A percentile compares a stretch with the other conserved stretches of the same genome.
Evolutionary conservation across 495 filamentous ascomycete species (phyloP).

Genomic region (Aspergillus bertholletiae): DNA sequence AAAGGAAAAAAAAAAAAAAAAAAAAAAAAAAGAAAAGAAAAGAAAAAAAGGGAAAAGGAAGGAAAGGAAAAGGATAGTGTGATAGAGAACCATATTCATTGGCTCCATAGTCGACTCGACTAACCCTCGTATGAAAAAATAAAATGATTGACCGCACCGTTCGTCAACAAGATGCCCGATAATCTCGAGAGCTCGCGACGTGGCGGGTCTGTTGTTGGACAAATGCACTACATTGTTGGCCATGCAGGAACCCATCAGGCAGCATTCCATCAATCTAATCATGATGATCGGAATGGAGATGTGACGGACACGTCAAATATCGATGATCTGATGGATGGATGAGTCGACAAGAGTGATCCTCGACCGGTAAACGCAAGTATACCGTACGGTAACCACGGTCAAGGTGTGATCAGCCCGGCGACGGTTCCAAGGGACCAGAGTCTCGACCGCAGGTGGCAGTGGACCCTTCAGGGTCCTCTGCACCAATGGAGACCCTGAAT

Average conservation of each 20-base stretch:
- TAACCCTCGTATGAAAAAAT: no score
- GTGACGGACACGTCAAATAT: neutral
- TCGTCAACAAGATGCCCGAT: neutral
- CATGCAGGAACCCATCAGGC: neutral
- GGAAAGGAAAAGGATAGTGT: neutral
- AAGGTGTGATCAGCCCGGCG: neutral
- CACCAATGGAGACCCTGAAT: constrained; percentile 7
- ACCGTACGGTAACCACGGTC: constrained; percentile 1
- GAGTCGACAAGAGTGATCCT: neutral
- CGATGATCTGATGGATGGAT: neutral
- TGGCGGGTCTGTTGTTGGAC: neutral
- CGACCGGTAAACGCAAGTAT: neutral
- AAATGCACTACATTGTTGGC: neutral
- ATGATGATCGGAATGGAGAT: constrained; percentile 1
- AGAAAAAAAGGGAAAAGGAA: neutral
- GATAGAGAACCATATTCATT: neutral
- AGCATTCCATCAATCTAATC: constrained; percentile 4
- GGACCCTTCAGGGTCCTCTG: neutral
- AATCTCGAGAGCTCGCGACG: neutral
- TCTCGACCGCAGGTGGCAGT: constrained; percentile 9
- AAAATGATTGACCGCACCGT: no score
- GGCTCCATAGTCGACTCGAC: neutral
- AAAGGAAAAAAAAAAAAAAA: neutral
- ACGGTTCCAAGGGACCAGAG: neutral
- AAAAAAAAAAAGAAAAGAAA: neutral